These are phyloP conservation scores for Suhomyces wounanorum DNA, from an alignment of 1,139 yeast genomes.

Conservation along the genomic window DNA sequence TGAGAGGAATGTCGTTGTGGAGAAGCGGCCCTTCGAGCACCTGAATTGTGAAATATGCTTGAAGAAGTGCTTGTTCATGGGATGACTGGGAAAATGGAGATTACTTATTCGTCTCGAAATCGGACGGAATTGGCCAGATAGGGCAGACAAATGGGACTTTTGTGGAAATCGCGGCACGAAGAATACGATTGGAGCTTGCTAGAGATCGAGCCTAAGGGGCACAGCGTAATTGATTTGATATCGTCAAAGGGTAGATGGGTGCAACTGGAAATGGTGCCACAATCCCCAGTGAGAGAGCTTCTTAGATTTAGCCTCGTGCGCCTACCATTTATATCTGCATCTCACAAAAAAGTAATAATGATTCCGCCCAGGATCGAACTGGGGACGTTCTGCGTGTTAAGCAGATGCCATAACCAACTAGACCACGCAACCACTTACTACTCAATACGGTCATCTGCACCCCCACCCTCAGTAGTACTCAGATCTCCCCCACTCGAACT, in stretches of 20 bases:
- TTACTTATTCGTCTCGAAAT: background rate
- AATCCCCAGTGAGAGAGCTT: too few species aligned
- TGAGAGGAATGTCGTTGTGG: background rate
- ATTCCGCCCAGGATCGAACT: conserved; percentile 99
- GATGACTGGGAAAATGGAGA: background rate
- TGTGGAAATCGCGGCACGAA: too few species aligned
- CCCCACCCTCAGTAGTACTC: background rate
- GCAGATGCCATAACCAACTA: conserved; percentile 99
- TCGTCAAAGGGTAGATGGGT: background rate
- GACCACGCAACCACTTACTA: conserved; percentile 63
- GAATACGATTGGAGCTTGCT: too few species aligned
- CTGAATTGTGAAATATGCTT: background rate
- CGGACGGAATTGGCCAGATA: background rate
- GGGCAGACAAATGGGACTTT: too few species aligned
- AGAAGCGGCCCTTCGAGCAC: background rate
- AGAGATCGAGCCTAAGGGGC: too few species aligned
- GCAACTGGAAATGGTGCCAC: background rate
- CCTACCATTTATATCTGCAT: background rate
- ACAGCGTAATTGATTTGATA: too few species aligned
- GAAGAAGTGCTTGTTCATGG: background rate
- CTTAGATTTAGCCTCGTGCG: background rate
- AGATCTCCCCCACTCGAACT: background rate
- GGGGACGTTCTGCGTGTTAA: conserved; percentile 99
- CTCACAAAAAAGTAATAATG: conserved; percentile 39
- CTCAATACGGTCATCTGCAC: background rate